phyloP scores from a whole-genome alignment of 73 alveolate genomes.

The Uronychia binucleata region DNA sequence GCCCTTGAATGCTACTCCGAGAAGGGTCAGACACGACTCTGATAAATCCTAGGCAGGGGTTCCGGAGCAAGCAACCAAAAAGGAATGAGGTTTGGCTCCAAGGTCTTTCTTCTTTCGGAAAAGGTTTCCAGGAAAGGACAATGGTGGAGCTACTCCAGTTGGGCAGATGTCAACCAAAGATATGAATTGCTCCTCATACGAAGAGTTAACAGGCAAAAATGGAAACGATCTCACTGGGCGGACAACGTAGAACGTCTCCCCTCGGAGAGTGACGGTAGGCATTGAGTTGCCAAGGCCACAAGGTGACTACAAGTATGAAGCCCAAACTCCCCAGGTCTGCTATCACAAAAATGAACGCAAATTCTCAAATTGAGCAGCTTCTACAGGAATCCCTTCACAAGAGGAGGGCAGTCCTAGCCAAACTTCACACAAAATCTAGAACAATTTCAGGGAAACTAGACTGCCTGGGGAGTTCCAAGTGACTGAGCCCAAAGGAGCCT shows the following conservation, averaged over 20 bases:
- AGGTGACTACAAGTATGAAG: no score
- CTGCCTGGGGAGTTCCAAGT: not conserved
- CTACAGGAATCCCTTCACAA: not conserved
- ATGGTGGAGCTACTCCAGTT: not conserved
- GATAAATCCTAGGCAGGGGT: no score
- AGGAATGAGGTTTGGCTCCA: not conserved
- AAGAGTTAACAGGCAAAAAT: not conserved
- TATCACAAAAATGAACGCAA: no score
- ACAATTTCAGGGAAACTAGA: not conserved
- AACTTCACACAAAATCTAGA: not conserved
- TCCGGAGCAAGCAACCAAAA: not conserved
- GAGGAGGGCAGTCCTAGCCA: not conserved
- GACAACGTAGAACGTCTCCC: no score
- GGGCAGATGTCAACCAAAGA: not conserved
- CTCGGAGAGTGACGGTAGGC: no score
- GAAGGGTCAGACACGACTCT: not conserved
- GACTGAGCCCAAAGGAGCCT: not conserved
- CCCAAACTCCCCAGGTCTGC: no score
- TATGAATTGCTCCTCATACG: no score
- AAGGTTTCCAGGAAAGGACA: not conserved
- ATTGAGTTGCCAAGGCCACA: no score
- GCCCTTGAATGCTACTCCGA: not conserved
- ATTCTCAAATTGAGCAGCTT: not conserved
- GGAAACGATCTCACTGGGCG: not conserved
- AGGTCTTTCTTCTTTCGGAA: not conserved